Evolutionary conservation across 148 eudicot genomes (phyloP), one percentile per base, ranked within the genome.

Genomic region (Camellia japonica): DNA sequence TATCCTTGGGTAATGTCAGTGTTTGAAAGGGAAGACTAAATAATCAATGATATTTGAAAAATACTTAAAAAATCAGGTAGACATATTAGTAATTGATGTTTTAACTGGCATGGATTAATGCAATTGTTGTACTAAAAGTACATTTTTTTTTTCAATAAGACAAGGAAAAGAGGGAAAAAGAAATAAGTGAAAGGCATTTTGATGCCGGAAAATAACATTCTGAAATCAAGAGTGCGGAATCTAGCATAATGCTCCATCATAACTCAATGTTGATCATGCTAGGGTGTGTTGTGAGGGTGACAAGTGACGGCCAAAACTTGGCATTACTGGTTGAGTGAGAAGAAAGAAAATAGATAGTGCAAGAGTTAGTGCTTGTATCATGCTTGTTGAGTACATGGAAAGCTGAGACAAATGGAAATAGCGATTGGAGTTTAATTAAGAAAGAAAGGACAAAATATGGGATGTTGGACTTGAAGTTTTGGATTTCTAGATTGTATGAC

Each of bases 1-100:
- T 59, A 68, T 51, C 61, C 61, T 81, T 75, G 63, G 44, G 74
- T 59, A 44, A 44, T 71, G 23, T 61, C 56, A 30, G 61, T 13
- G 18, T 75, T 75, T 68, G 47, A 6, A 52, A 68, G 49, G 66
- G 59, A 44, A 56, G 67, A 61, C 61, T 20, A 30, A 51, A 19
- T 67, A 51, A 38, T 42, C 8, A n/a, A 66, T 44, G 43, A 42
- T 30, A 54, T 44, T 69, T 69, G 18, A 19, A 20, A 19, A 20
- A 23, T 49, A 19, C 46, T 47, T 46, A 49, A 51, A 77, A 13
- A 16, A 65, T 51, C 8, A 30, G 7, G 49, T 9, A 65, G 66
- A 76, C 49, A 49, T 65, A 56, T 58, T 12, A 46, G 6, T 75
- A 59, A 19, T 51, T 10, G 38, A 62, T 46, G 54, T 15, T 20